Percentiles rank a stretch among this genome's conserved stretches.
These are phyloP conservation scores for Cardamine resedifolia DNA, from an alignment of 345 rosid species.

Conservation along the genomic window DNA sequence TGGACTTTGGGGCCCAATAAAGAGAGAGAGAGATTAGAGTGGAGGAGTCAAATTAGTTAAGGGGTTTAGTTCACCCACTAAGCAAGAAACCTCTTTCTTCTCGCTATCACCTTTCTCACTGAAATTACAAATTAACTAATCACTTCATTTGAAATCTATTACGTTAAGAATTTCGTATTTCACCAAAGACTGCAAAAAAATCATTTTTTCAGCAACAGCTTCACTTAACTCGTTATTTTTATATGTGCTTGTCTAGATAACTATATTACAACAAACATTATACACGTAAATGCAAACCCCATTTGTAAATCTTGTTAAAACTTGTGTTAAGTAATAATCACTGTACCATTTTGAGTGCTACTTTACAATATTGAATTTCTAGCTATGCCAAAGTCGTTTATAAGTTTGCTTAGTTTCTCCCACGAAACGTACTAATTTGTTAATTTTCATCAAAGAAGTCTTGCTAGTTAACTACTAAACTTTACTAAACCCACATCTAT, in stretches of 20 bases:
- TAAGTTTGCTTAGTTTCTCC: not conserved
- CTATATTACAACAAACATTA: not conserved
- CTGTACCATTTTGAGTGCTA: not conserved
- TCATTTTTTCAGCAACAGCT: constrained; percentile 14
- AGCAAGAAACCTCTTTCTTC: constrained; percentile 21
- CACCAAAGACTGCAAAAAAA: constrained; percentile 5
- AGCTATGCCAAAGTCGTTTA: not conserved
- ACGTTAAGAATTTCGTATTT: not conserved
- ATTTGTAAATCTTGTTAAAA: not conserved
- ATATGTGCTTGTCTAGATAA: not conserved
- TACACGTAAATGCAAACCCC: constrained; percentile 12
- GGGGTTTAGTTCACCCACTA: constrained; percentile 42
- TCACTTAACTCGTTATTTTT: constrained; percentile 26
- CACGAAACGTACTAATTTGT: not conserved
- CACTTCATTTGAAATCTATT: not conserved
- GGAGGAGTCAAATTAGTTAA: constrained; percentile 24
- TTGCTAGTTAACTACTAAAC: constrained; percentile 11
- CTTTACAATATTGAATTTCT: not conserved
- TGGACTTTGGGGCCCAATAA: constrained; percentile 31
- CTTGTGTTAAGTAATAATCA: not conserved
- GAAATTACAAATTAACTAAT: constrained; percentile 29
- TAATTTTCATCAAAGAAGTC: not conserved
- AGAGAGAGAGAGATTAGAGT: not conserved
- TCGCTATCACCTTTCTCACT: constrained; percentile 10
- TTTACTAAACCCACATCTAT: constrained; percentile 17